These are phyloP conservation scores for Entrophospora sp. DNA, from an alignment of 192 early-diverging fungal genomes.

Conservation along the genomic window DNA sequence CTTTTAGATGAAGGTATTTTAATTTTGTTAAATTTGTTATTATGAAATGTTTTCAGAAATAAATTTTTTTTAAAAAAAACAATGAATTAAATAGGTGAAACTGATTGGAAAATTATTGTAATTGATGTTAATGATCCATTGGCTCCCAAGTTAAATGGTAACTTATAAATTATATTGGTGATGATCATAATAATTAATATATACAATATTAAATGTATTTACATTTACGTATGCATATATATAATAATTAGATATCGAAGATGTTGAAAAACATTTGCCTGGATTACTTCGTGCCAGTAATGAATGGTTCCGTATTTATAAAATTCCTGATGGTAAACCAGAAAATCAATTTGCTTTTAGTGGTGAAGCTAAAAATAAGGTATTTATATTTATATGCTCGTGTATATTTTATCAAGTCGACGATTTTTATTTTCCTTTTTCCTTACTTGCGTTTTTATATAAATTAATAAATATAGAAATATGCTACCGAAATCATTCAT, in stretches of 20 bases:
- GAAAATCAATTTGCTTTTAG: constrained; percentile 99
- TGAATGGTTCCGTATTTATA: constrained; percentile 99
- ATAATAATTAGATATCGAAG: constrained; percentile 73
- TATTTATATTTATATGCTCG: no score
- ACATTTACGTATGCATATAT: no score
- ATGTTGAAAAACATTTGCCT: constrained; percentile 95
- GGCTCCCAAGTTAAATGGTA: constrained; percentile 89
- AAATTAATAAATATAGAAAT: constrained; percentile 41
- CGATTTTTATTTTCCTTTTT: not conserved
- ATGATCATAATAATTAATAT: no score
- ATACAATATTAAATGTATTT: no score
- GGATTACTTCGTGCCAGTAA: constrained; percentile 93
- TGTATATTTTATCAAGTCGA: no score
- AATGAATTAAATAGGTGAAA: constrained; percentile 60
- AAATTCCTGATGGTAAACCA: constrained; percentile 99
- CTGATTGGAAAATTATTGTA: constrained; percentile 99
- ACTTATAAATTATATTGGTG: not conserved
- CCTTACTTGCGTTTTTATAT: not conserved
- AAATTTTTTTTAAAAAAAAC: no score
- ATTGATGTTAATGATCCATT: constrained; percentile 98
- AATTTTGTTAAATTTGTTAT: no score
- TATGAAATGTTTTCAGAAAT: no score
- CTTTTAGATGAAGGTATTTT: constrained; percentile 86
- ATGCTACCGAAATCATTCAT: constrained; percentile 81
- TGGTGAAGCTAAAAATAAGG: constrained; percentile 74